A percentile compares a stretch with the other conserved stretches of the same genome.
Evolutionary conservation across 805 yeast species (phyloP).

Genomic region (Pichia nakasei): DNA sequence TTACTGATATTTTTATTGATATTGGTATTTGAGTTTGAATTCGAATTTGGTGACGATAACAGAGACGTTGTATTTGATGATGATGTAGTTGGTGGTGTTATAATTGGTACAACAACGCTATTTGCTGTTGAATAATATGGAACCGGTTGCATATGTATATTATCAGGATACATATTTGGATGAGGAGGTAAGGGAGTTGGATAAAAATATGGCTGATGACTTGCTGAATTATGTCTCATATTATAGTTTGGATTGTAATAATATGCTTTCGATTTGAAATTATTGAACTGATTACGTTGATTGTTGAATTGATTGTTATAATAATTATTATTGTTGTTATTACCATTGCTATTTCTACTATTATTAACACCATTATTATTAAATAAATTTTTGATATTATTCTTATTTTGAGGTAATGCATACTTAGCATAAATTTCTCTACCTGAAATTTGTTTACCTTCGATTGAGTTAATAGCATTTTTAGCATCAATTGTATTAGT

Average conservation of each 20-base stretch:
- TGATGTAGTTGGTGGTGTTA: background rate
- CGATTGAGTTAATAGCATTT: slow-evolving; percentile 41
- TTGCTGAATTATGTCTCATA: background rate
- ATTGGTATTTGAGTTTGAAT: background rate
- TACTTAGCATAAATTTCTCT: slow-evolving; percentile 40
- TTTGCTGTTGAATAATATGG: background rate
- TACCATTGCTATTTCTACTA: background rate
- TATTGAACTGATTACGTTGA: background rate
- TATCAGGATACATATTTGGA: background rate
- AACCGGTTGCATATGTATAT: background rate
- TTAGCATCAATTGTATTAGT: slow-evolving; percentile 53
- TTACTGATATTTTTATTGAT: too few species aligned
- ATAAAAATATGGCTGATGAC: background rate
- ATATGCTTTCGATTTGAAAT: background rate
- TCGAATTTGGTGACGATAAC: background rate
- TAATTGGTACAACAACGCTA: background rate
- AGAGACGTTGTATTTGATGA: background rate
- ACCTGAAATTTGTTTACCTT: slow-evolving; percentile 25
- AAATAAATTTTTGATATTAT: slow-evolving; percentile 4
- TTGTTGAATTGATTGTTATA: background rate
- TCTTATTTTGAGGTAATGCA: slow-evolving; percentile 36
- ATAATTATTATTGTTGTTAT: background rate
- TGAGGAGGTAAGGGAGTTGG: background rate
- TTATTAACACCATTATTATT: slow-evolving; percentile 1
- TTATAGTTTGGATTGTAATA: slow-evolving; percentile 1